Conservation (phyloP, 345 rosid genomes). For the Geranium brycei region DNA sequence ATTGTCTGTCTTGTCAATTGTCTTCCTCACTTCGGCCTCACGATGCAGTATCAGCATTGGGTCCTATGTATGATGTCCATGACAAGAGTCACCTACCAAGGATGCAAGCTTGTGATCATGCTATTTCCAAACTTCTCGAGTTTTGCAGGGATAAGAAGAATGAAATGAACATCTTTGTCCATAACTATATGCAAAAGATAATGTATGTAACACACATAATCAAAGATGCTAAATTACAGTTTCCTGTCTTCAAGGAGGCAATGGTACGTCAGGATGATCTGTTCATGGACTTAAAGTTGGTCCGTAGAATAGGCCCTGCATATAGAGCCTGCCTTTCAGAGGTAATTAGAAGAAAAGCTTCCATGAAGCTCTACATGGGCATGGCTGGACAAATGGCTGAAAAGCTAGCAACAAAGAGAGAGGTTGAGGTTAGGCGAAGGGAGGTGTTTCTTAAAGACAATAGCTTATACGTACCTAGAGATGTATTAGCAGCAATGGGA, state of each 20-base stretch:
- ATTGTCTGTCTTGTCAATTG: constrained; percentile 63
- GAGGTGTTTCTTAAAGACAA: constrained; percentile 73
- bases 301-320: constrained; percentile 76
- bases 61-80: constrained; percentile 97
- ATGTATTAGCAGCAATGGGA: constrained; percentile 75
- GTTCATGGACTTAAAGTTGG: constrained; percentile 57
- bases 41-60: constrained; percentile 97
- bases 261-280: constrained; percentile 68
- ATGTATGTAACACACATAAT: constrained; percentile 48
- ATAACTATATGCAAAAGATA: constrained; percentile 72
- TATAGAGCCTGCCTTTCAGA: constrained; percentile 98
- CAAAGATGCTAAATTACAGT: constrained; percentile 81
- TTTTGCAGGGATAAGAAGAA: constrained; percentile 68
- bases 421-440: constrained; percentile 73
- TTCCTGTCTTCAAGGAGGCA: constrained; percentile 92
- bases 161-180: constrained; percentile 80
- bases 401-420: constrained; percentile 81
- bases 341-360: constrained; percentile 77
- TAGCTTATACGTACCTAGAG: constrained; percentile 55
- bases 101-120: constrained; percentile 55
- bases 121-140: constrained; percentile 53
- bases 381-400: constrained; percentile 98
- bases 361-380: constrained; percentile 96
- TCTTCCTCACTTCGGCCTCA: constrained; percentile 94
- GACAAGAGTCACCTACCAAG: constrained; percentile 80